Base-by-base conservation (phyloP, 1,284 basidiomycete genomes). In the Ceratobasidium sp. region DNA sequence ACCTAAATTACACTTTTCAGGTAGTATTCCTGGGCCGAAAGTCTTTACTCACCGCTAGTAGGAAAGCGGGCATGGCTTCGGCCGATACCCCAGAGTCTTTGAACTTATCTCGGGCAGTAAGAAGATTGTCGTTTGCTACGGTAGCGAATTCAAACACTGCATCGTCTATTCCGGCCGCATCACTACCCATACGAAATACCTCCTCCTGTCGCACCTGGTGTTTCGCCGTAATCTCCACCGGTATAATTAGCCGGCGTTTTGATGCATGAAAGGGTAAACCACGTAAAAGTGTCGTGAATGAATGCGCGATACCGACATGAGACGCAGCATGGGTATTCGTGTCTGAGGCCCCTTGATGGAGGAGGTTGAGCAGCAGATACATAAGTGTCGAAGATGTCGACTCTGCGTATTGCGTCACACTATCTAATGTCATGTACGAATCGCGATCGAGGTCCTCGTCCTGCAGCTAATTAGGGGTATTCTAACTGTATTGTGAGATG, bases 111-210 rank as follows among this genome's bases (percentile, higher is more conserved):
- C 94, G 88, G 1, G 95, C 94, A 2, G 95, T 96, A 80, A 92
- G 87, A 79, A 98, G 83, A 84, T 98, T 93, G 84, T 97, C 95
- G 85, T 97, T 96, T 51, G 95, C 96, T 23, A 94, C 85, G 11
- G 93, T 94, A 20, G 96, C 96, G 82, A 97, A 92, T 81, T 96
- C 93, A 82, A 92, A 98, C 45, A 95, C 92, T 0, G 95, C 95
- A 77, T 89, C 88, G 56, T 81, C 81, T 10, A 86, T 68, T 0
- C 86, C 85, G 11, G 81, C 80, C 3, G 93, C 93, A 23, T 86
- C 83, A 10, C 88, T 87, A 1, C 94, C 92, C 54, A 87, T 86
- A 42, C 93, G 87, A 82, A 96, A 92, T 11, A 98, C 91, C 35
- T 96, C 92, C 83, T 98, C 95, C 82, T 97, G 94, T 61, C 89